Base-by-base conservation (phyloP, 2,329 filamentous ascomycete genomes). In the Nothopassalora personata region DNA sequence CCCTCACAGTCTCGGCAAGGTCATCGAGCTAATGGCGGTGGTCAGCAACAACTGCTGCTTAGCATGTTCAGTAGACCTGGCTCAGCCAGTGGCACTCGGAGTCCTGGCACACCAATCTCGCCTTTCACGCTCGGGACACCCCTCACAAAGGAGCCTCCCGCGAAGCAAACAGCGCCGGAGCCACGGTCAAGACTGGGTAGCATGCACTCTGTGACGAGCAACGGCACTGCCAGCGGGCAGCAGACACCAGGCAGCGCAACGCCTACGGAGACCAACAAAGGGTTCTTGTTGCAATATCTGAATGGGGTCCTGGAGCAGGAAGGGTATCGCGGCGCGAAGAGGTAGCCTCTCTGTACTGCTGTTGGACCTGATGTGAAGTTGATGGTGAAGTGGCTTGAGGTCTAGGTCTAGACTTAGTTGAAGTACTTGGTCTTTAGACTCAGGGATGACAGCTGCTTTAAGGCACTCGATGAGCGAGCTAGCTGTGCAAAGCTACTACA, bases 261-360 rank as follows among this genome's bases (percentile, higher is more conserved):
- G 31, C 68, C 70, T 7, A 67, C 67, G 9, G 69, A 72, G 15
- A 69, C 73, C 60, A 66, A 66, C 9, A 73, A 72, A 61, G 71
- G 68, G 39, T 71, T 74, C 47, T 61, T 74, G 62, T 59, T 73
- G 60, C 69, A 65, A 36, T 74, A 71, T 57, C 59, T 74, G 19
- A 72, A 73, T 61, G 71, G 70, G 1, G 71, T 74, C 4, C 71
- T 73, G 31, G 60, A 66, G 64, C 70, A 69, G 53, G 70, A 71
- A 59, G 70, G 69, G 10, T 59, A 62, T 43, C 50, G 56, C 5
- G 50, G 39, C 31, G 31, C 39, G 11, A 58, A 48, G 43, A 58
- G 19, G 15, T 55, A 51, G 49, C 13, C 11, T 43, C n/a, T 15
- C 39, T 34, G 31, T 34, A 34, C 11, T 8, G 31, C 11, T 34